Evolutionary conservation across 2,329 filamentous ascomycete genomes (phyloP), one percentile per base, ranked within the genome.

Genomic region (Leptographium radiaticola): DNA sequence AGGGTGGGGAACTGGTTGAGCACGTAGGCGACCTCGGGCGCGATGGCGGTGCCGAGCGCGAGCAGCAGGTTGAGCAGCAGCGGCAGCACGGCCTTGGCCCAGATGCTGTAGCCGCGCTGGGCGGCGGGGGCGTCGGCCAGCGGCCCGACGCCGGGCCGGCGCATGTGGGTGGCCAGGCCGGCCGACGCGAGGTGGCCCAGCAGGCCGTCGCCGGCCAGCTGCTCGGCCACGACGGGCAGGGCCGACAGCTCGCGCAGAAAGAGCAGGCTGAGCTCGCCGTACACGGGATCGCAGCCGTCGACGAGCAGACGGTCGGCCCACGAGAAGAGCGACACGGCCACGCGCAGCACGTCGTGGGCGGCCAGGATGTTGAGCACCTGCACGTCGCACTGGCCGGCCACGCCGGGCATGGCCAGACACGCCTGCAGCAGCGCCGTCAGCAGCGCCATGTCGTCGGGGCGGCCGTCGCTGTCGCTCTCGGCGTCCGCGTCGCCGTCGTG

Each of bases 241-340:
- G 81, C 84, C 1, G 90, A 95, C 13, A 98, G 77, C 60, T 95
- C 87, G 25, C 95, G 80, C 15, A 98, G 76, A 68, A 97, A 94
- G 31, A 90, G 76, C 43, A 95, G 77, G 62, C 87, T 87, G n/a
- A 96, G 79, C 65, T 96, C 90, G 59, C 90, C 93, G 66, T 96
- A 97, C 34, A 97, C 75, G 0, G 93, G 91, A 64, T 97, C 91
- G 20, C 51, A 30, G 51, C 52, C 81, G 54, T 85, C 79, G 39
- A 85, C 77, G 0, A 85, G 79, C 30, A 97, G 76, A 59, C 84
- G 82, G 66, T 97, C 89, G 5, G 91, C 81, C 93, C 93, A 98
- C 0, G 89, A 95, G 68, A 91, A 97, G 6, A 98, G 76, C 38
- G 87, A 89, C 7, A 85, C 83, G 0, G 89, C 90, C 57, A 89